Evolutionary conservation across 345 rosid species (phyloP).

Genomic region (Turritis glabra): DNA sequence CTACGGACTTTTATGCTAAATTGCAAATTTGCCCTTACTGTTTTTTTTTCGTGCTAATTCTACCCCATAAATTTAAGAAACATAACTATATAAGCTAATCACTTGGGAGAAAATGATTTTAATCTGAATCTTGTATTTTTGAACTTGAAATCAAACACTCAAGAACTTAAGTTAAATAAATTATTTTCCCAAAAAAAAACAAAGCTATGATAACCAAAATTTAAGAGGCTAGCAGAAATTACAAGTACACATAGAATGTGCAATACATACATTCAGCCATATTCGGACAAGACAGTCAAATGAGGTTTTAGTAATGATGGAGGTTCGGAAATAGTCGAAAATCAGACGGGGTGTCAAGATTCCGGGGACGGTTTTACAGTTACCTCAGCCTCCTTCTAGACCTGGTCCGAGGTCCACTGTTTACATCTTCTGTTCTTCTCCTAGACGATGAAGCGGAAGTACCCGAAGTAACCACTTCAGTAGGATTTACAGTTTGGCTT

Average conservation of each 20-base stretch:
- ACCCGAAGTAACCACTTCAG: constrained; percentile 42
- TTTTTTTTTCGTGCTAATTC: background rate
- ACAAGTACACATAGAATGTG: constrained; percentile 20
- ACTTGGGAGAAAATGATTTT: background rate
- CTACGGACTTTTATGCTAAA: background rate
- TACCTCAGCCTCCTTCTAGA: constrained; percentile 56
- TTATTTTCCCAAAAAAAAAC: background rate
- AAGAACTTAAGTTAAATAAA: background rate
- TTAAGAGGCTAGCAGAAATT: constrained; percentile 23
- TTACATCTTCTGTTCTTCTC: constrained; percentile 46
- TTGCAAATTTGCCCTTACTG: background rate
- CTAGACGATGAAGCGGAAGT: constrained; percentile 50
- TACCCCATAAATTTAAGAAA: too few species aligned
- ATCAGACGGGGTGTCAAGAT: background rate
- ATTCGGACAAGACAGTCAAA: constrained; percentile 1
- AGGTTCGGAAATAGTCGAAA: background rate
- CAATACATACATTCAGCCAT: constrained; percentile 22
- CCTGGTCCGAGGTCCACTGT: constrained; percentile 46
- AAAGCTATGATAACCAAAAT: constrained; percentile 15
- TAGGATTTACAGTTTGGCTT: constrained; percentile 40
- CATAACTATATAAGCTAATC: too few species aligned
- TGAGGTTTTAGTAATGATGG: constrained; percentile 5
- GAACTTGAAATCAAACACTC: background rate
- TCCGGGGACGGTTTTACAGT: background rate
- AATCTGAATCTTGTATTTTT: background rate